phyloP scores from a whole-genome alignment of 75 land plant genomes.

The Cryptomeria japonica region DNA sequence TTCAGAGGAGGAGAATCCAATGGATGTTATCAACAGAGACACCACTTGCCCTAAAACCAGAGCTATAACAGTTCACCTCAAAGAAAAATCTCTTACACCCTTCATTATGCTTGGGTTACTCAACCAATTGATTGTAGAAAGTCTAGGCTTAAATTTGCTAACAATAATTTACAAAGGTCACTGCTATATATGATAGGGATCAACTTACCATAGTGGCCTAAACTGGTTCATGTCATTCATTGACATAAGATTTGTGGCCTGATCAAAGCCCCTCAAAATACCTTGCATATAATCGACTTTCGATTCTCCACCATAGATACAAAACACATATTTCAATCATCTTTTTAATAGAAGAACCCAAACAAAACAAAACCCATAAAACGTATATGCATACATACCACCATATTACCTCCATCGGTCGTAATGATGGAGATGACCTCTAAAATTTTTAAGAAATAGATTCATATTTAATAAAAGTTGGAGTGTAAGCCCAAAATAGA shows the following conservation, averaged over 20 bases:
- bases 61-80: too few species aligned
- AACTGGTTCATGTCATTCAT: constrained; percentile 95
- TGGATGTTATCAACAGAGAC: too few species aligned
- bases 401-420: constrained; percentile 95
- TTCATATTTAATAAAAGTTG: neutral
- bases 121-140: too few species aligned
- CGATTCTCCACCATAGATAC: neutral
- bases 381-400: constrained; percentile 44
- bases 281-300: constrained; percentile 49
- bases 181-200: too few species aligned
- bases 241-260: constrained; percentile 94
- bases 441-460: constrained; percentile 20
- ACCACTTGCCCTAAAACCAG: too few species aligned
- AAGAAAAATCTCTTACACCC: too few species aligned
- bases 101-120: too few species aligned
- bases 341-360: neutral
- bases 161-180: too few species aligned
- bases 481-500: neutral
- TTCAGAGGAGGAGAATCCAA: too few species aligned
- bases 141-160: too few species aligned
- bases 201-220: constrained; percentile 85
- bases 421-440: constrained; percentile 90
- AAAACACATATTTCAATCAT: neutral
- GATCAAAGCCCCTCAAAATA: constrained; percentile 86
- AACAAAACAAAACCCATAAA: neutral